A percentile compares a stretch with the other conserved stretches of the same genome.
Conservation (phyloP, 202 grass and related monocot species). For the Schoenoplectus tabernaemontani region DNA sequence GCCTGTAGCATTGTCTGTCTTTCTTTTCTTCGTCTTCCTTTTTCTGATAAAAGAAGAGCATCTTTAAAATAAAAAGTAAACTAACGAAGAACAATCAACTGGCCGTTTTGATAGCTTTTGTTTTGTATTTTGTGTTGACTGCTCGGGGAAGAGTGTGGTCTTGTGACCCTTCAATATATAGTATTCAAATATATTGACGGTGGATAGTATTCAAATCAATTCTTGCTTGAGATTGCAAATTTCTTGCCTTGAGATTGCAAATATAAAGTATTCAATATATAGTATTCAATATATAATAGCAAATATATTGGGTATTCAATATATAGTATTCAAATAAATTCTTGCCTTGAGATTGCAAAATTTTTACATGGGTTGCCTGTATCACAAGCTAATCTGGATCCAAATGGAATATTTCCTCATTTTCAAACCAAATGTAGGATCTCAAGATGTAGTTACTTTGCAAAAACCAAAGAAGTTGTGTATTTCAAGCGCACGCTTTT, state of each 20-base stretch:
- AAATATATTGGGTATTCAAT: no score
- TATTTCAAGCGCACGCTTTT: constrained; percentile 11
- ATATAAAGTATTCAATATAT: no score
- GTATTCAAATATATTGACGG: constrained; percentile 11
- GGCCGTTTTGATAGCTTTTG: constrained; percentile 5
- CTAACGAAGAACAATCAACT: not conserved
- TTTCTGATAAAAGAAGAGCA: not conserved
- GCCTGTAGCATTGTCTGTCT: not conserved
- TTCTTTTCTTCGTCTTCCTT: not conserved
- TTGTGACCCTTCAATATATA: not conserved
- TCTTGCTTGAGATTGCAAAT: no score
- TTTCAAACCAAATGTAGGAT: constrained; percentile 11
- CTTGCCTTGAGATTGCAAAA: no score
- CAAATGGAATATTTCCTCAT: not conserved
- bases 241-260: no score
- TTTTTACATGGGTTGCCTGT: constrained; percentile 3
- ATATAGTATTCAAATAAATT: no score
- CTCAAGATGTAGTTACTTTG: constrained; percentile 7
- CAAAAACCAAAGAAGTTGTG: constrained; percentile 11
- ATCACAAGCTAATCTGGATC: constrained; percentile 11
- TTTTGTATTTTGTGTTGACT: constrained; percentile 28
- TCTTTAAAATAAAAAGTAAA: not conserved
- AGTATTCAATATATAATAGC: no score
- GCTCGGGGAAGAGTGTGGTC: constrained; percentile 11
- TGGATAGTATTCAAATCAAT: no score